A percentile compares a stretch with the other conserved stretches of the same genome.
These are phyloP conservation scores for Spinacia oleracea DNA, from an alignment of 179 eudicot genomes.

Conservation along the genomic window DNA sequence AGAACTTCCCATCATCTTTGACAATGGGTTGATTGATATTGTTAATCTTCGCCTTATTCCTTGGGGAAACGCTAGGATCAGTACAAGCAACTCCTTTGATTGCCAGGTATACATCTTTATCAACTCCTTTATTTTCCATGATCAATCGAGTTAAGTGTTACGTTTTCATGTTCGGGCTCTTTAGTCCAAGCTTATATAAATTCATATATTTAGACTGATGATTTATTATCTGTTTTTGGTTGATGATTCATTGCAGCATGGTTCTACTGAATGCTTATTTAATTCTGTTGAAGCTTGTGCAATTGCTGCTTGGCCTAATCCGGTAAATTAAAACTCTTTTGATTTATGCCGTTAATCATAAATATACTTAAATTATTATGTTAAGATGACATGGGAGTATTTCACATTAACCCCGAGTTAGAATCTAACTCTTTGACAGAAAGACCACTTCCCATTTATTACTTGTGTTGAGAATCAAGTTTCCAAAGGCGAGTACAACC, in stretches of 20 bases:
- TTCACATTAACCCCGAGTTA: not conserved
- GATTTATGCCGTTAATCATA: not conserved
- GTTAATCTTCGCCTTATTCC: constrained; percentile 60
- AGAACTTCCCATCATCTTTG: constrained; percentile 38
- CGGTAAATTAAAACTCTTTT: constrained; percentile 47
- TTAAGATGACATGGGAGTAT: too few relatives aligned
- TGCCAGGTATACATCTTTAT: constrained; percentile 53
- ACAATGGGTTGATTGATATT: constrained; percentile 44
- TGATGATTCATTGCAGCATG: constrained; percentile 56
- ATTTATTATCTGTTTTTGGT: constrained; percentile 3
- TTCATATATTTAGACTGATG: too few relatives aligned
- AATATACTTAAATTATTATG: too few relatives aligned
- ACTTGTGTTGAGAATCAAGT: constrained; percentile 66
- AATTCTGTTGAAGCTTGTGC: constrained; percentile 80
- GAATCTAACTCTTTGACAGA: constrained; percentile 41
- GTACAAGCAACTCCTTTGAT: constrained; percentile 34
- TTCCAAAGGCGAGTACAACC: constrained; percentile 34
- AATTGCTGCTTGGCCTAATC: constrained; percentile 59
- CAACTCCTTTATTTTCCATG: too few relatives aligned
- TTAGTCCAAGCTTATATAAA: too few relatives aligned
- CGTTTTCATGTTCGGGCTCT: too few relatives aligned
- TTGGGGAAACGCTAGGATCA: constrained; percentile 62
- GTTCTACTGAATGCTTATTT: constrained; percentile 62
- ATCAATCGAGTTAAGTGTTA: too few relatives aligned
- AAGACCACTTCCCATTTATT: constrained; percentile 62